Evolutionary conservation across 1,284 basidiomycete genomes (phyloP), one percentile per base, ranked within the genome.

Genomic region (Malassezia restricta): DNA sequence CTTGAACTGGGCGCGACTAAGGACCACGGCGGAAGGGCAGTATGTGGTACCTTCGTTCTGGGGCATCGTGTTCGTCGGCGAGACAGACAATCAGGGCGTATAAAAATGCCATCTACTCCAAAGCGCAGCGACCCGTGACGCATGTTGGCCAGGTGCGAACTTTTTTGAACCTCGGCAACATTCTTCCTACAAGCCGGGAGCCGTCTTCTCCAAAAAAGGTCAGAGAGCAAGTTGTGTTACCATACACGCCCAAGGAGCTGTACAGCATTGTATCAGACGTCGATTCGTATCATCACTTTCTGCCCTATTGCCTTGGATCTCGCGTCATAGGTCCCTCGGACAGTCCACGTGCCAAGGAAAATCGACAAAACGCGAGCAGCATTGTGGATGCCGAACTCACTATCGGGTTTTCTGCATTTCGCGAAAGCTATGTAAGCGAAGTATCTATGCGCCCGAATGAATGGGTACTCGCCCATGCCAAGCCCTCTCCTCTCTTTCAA

Each of bases 251-350:
- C 1, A 77, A 78, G 41, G 81, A 95, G 71, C 79, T 98, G 2
- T 96, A 91, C 75, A 76, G 81, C 5, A 76, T 96, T 51, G 87
- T 98, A 42, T 81, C 88, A 12, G 85, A 96, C 74, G 85, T 95
- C 17, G 80, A 80, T 7, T 84, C 86, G 5, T 98, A 96, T 74
- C 79, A 83, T 9, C 76, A 77, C 45, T 98, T 95, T 69, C 77
- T 98, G 43, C 92, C 92, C 0, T 95, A 88, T 74, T 95, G 91
- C 76, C 82, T 81, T 14, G 76, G 77, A 29, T 87, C 89, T 2
- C 81, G 80, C 24, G 80, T 94, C 40, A 17, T 75, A 90, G 11
- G 60, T 47, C 41, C 57, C 40, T 35, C 53, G 9, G 43, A 54
- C 24, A 11, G 40, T 14, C 15, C 39, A 46, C 7, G 30, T 5